Evolutionary conservation across 495 filamentous ascomycete genomes (phyloP).

Genomic region (Xylaria telfairii): DNA sequence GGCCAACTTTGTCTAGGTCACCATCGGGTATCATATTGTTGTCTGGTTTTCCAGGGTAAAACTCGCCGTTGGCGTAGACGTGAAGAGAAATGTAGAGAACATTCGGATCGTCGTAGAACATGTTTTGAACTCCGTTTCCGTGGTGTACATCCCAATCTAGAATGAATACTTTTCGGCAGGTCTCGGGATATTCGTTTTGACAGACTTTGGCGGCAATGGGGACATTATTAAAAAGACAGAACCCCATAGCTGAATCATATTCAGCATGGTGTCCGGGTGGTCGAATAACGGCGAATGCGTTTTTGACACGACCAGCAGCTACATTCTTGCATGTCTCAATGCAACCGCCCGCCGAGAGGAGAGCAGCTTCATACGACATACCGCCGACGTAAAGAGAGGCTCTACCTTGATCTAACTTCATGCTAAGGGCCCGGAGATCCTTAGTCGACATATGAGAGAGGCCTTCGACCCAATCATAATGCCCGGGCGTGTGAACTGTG

Average conservation of each 20-base stretch:
- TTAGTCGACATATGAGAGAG: slow-evolving; percentile 61
- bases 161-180: slow-evolving; percentile 86
- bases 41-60: slow-evolving; percentile 81
- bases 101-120: slow-evolving; percentile 93
- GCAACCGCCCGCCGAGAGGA: slow-evolving; percentile 88
- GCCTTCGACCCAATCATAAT: slow-evolving; percentile 76
- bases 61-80: slow-evolving; percentile 78
- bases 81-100: slow-evolving; percentile 97
- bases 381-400: slow-evolving; percentile 92
- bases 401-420: slow-evolving; percentile 62
- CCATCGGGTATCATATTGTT: slow-evolving; percentile 65
- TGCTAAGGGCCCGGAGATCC: slow-evolving; percentile 65
- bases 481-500: slow-evolving; percentile 73
- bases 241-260: slow-evolving; percentile 81
- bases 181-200: slow-evolving; percentile 73
- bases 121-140: slow-evolving; percentile 96
- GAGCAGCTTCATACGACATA: slow-evolving; percentile 77
- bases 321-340: slow-evolving; percentile 94
- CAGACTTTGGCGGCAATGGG: slow-evolving; percentile 86
- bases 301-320: slow-evolving; percentile 78
- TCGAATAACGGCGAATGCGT: slow-evolving; percentile 92
- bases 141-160: slow-evolving; percentile 91
- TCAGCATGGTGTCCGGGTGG: slow-evolving; percentile 97
- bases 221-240: slow-evolving; percentile 98
- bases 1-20: slow-evolving; percentile 76